Evolutionary conservation across 768 basidiomycete species (phyloP).

Genomic region (Psilocybe tampanensis): DNA sequence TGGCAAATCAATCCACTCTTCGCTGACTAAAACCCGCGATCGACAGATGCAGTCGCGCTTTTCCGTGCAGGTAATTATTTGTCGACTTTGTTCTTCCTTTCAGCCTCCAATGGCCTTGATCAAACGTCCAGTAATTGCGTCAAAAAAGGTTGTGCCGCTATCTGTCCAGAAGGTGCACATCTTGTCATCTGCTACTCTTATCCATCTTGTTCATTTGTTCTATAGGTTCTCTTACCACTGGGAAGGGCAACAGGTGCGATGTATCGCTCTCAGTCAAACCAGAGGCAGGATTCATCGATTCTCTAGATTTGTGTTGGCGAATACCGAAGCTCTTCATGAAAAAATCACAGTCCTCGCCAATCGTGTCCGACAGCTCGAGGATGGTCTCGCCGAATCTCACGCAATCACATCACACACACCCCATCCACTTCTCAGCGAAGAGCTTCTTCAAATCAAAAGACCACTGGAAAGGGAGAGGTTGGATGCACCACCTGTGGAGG

Average conservation of each 20-base stretch:
- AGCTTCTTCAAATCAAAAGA: constrained; percentile 66
- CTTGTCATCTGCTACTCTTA: neutral
- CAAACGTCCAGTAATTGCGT: constrained; percentile 48
- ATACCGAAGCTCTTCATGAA: constrained; percentile 69
- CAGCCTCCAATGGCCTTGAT: constrained; percentile 16
- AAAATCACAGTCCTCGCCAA: constrained; percentile 63
- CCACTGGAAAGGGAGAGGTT: constrained; percentile 65
- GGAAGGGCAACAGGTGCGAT: constrained; percentile 67
- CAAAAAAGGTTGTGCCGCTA: constrained; percentile 60
- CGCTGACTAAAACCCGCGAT: constrained; percentile 13
- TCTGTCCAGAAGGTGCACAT: constrained; percentile 63
- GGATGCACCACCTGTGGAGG: constrained; percentile 34
- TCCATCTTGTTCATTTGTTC: constrained; percentile 1
- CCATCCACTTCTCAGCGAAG: constrained; percentile 63
- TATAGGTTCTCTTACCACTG: constrained; percentile 68
- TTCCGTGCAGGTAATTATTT: constrained; percentile 57
- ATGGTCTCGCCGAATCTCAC: constrained; percentile 60
- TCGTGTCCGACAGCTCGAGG: constrained; percentile 70
- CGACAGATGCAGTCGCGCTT: constrained; percentile 60
- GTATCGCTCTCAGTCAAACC: too few species aligned
- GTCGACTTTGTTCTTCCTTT: constrained; percentile 11
- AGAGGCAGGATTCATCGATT: constrained; percentile 4
- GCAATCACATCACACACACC: constrained; percentile 44
- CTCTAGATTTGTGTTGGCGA: constrained; percentile 67
- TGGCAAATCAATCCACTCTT: neutral